phyloP scores from a whole-genome alignment of 1,139 yeast species.

The Candida anutae region DNA sequence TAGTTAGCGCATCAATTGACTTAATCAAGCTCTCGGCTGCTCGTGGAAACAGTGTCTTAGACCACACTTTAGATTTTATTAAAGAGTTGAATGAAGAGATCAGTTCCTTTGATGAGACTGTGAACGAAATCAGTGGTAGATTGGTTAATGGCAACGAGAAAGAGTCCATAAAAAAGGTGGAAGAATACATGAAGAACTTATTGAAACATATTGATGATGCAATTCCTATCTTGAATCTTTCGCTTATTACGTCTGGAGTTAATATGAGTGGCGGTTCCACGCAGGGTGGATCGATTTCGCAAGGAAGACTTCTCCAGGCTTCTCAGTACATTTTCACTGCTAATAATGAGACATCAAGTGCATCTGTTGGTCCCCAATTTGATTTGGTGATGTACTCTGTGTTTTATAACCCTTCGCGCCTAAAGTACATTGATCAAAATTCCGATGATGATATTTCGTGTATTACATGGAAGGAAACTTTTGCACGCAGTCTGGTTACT shows the following conservation, averaged over 20 bases:
- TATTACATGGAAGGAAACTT: conserved; percentile 71
- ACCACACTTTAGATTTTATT: conserved; percentile 50
- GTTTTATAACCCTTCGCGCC: conserved; percentile 52
- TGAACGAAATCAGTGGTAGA: conserved; percentile 23
- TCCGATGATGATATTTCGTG: conserved; percentile 23
- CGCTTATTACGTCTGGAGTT: conserved; percentile 66
- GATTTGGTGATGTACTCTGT: conserved; percentile 55
- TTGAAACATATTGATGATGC: conserved; percentile 55
- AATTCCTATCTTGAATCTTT: conserved; percentile 61
- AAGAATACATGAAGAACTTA: conserved; percentile 41
- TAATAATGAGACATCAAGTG: conserved; percentile 1
- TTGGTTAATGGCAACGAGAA: conserved; percentile 23
- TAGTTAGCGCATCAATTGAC: conserved; percentile 64
- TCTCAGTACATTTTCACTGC: conserved; percentile 41
- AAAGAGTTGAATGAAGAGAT: conserved; percentile 52
- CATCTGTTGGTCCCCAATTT: conserved; percentile 55
- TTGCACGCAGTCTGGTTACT: conserved; percentile 46
- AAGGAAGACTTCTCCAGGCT: conserved; percentile 62
- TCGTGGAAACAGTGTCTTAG: conserved; percentile 61
- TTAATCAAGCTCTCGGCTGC: conserved; percentile 62
- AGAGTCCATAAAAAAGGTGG: conserved; percentile 41
- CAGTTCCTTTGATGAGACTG: conserved; percentile 47
- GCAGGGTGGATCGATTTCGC: conserved; percentile 51
- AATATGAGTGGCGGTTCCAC: conserved; percentile 41
- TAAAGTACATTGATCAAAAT: conserved; percentile 24